Evolutionary conservation across 768 basidiomycete genomes (phyloP), one percentile per base, ranked within the genome.

Genomic region (Leccinum barrowsii): DNA sequence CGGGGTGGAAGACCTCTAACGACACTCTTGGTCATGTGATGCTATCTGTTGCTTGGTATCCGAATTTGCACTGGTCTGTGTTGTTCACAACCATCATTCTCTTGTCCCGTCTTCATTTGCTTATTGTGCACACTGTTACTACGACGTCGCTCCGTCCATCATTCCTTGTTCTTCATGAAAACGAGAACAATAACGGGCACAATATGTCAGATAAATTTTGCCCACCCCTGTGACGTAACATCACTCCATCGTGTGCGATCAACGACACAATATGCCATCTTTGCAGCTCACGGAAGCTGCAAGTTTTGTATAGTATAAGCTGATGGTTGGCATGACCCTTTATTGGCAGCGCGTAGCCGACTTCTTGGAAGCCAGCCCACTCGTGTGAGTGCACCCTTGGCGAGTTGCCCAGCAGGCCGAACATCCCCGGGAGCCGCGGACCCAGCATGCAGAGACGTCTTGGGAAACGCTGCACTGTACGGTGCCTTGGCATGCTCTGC

Each of bases 361-460:
- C 66, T 61, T 59, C 51, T 62, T 34, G 70, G 64, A n/a, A 65
- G 42, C 65, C 70, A 63, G 24, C 65, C 51, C 32, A 62, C 59
- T 52, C 72, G 72, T 53, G 77, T 77, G 47, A 85, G 76, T 21
- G 76, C 75, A 49, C 85, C 87, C 64, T 78, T 79, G 30, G 83
- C 80, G 8, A 89, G 68, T 51, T 76, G 75, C 47, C 87, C 71
- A 10, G 82, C 82, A 47, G 82, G 77, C 44, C 80, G 78, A 26
- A 76, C 78, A 50, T 87, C 86, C 42, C 85, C 85, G 0, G 83
- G 82, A 17, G 78, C 73, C 21, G 80, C 80, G 59, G 84, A 79
- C 32, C 87, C 88, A 28, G 85, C 85, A 58, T 67, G 77, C 24
- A 54, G 30, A 30, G 56, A 53, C 21, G 57, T 64, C 58, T 65